phyloP scores from a whole-genome alignment of 2,329 filamentous ascomycete genomes.

The Arthrobotrys sinensis region DNA sequence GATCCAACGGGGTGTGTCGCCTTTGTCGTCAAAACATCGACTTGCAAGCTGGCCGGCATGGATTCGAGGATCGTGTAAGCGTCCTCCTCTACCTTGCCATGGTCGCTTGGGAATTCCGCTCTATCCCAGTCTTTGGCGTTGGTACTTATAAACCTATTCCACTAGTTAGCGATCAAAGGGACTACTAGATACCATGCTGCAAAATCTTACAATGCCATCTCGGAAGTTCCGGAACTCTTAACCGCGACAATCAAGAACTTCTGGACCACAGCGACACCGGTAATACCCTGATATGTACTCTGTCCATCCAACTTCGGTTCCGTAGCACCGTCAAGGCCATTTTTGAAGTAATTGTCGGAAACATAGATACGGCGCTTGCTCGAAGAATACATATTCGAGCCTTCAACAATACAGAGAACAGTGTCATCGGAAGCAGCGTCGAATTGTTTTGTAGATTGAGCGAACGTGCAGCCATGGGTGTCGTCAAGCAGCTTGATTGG shows the following conservation, averaged over 20 bases:
- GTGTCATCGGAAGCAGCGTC: conserved; percentile 78
- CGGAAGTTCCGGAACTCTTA: conserved; percentile 82
- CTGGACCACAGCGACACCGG: conserved; percentile 86
- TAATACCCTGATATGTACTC: conserved; percentile 82
- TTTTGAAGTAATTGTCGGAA: conserved; percentile 85
- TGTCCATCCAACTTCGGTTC: conserved; percentile 84
- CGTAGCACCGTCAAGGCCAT: conserved; percentile 70
- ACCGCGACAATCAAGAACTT: conserved; percentile 88
- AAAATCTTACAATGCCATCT: conserved; percentile 85
- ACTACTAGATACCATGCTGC: not conserved
- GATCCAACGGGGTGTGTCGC: conserved; percentile 82
- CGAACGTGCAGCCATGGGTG: conserved; percentile 88
- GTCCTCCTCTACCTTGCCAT: conserved; percentile 82
- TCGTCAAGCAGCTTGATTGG: conserved; percentile 77
- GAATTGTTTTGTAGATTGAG: conserved; percentile 82
- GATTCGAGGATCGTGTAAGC: conserved; percentile 95
- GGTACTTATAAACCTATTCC: conserved; percentile 74
- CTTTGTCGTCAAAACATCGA: conserved; percentile 85
- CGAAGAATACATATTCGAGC: conserved; percentile 78
- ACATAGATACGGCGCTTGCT: conserved; percentile 84
- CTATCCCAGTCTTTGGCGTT: conserved; percentile 91
- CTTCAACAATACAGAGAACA: conserved; percentile 84
- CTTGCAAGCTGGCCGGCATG: conserved; percentile 97
- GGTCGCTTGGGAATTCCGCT: conserved; percentile 86
- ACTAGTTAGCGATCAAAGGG: conserved; percentile 39